Conservation (phyloP, 805 yeast genomes). For the Blastobotrys peoriensis region DNA sequence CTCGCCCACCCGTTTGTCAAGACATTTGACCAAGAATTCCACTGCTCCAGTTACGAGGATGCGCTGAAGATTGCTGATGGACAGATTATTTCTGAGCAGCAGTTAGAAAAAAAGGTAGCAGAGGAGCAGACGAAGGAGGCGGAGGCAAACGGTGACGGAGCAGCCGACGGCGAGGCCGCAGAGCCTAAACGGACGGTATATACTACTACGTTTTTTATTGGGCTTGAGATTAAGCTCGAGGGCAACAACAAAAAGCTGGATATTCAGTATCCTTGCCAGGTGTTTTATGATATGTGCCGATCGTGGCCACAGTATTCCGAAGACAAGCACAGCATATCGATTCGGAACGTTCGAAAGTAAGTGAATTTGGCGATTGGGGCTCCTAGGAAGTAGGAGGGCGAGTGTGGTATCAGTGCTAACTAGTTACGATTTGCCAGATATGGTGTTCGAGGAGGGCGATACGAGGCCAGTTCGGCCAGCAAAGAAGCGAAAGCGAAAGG, state of each 20-base stretch:
- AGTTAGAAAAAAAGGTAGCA: slow-evolving; percentile 38
- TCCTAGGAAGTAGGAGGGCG: not conserved
- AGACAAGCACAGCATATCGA: slow-evolving; percentile 50
- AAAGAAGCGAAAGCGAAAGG: slow-evolving; percentile 44
- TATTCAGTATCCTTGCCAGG: slow-evolving; percentile 84
- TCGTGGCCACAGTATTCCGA: slow-evolving; percentile 64
- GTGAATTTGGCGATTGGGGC: slow-evolving; percentile 3
- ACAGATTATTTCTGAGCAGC: slow-evolving; percentile 44
- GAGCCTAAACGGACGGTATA: slow-evolving; percentile 37
- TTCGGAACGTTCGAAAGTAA: slow-evolving; percentile 63
- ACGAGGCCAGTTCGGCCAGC: slow-evolving; percentile 57
- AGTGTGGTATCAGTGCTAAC: slow-evolving; percentile 2
- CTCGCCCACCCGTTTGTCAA: slow-evolving; percentile 89
- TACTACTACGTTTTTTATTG: slow-evolving; percentile 74
- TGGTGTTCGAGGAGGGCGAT: slow-evolving; percentile 79
- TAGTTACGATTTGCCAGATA: slow-evolving; percentile 69
- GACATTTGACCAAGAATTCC: slow-evolving; percentile 53
- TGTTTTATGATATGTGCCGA: slow-evolving; percentile 75
- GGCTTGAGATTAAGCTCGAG: slow-evolving; percentile 52
- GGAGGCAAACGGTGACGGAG: slow-evolving; percentile 16
- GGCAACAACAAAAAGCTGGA: slow-evolving; percentile 51
- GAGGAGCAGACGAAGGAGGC: slow-evolving; percentile 50
- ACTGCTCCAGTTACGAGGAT: slow-evolving; percentile 47
- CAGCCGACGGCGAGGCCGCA: slow-evolving; percentile 25
- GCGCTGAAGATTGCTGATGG: slow-evolving; percentile 51